Conservation (phyloP, 78 protist species). For the Dictyostelium discoideum region DNA sequence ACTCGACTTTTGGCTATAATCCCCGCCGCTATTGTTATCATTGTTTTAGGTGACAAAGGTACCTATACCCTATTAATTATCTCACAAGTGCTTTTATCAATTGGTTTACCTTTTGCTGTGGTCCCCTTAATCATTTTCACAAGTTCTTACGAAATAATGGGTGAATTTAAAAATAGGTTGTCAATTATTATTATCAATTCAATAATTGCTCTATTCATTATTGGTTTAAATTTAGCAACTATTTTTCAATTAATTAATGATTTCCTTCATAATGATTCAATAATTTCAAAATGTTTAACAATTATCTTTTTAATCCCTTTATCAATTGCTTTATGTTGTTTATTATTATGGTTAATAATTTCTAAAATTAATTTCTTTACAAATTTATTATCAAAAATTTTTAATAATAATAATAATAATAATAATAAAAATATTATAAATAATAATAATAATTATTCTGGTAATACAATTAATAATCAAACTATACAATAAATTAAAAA, state of each 20-base stretch:
- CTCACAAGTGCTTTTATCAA: constrained; percentile 49
- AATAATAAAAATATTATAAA: not conserved
- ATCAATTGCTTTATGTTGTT: not conserved
- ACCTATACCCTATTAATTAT: constrained; percentile 33
- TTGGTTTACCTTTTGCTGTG: constrained; percentile 89
- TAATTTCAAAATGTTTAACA: not conserved
- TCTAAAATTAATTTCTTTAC: not conserved
- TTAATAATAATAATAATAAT: not conserved
- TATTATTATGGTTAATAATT: constrained; percentile 2
- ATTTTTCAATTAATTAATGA: not conserved
- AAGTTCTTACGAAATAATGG: constrained; percentile 25
- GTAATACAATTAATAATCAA: not conserved
- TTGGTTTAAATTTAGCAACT: constrained; percentile 8
- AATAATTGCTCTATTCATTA: constrained; percentile 2
- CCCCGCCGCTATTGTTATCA: constrained; percentile 70
- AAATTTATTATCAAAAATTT: not conserved
- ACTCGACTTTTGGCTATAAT: constrained; percentile 88
- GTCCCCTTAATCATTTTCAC: constrained; percentile 82
- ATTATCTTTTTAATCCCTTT: constrained; percentile 1
- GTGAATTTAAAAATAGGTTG: constrained; percentile 6
- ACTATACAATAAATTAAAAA: not conserved
- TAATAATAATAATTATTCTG: not conserved
- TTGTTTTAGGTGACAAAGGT: constrained; percentile 1
- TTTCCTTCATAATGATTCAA: not conserved
- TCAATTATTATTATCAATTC: not conserved